Percentiles rank a stretch among this genome's conserved stretches.
Evolutionary conservation across 306 rosid species (phyloP).

Genomic region (Cicer chorassanicum): DNA sequence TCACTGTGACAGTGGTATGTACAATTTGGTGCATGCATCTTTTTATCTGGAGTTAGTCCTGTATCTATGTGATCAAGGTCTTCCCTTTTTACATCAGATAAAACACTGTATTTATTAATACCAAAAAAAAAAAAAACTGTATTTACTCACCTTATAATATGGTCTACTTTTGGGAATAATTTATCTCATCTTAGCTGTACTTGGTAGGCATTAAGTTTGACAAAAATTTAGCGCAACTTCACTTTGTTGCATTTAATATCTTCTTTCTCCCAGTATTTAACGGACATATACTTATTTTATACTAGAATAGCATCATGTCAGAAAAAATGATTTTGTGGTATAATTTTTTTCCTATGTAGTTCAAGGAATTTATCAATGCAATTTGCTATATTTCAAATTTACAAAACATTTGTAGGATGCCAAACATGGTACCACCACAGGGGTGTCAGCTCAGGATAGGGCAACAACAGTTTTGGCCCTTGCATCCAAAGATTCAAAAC

Average conservation of each 20-base stretch:
- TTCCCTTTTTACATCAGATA: constrained; percentile 40
- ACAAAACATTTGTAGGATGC: constrained; percentile 63
- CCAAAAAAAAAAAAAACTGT: too few relatives aligned
- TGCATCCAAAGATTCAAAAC: constrained; percentile 83
- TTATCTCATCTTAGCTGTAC: constrained; percentile 20
- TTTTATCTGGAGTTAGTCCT: constrained; percentile 37
- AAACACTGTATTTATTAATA: not conserved
- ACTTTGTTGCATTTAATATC: not conserved
- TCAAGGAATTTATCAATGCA: constrained; percentile 18
- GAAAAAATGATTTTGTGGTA: not conserved
- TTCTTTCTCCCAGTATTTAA: not conserved
- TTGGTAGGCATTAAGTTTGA: constrained; percentile 34
- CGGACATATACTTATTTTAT: constrained; percentile 23
- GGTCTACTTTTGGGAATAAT: constrained; percentile 17
- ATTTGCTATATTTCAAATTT: constrained; percentile 23
- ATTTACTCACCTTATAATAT: constrained; percentile 5
- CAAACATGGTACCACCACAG: constrained; percentile 84
- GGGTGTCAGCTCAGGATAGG: constrained; percentile 94
- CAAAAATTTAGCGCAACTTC: constrained; percentile 21
- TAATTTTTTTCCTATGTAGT: constrained; percentile 1
- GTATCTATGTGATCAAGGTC: constrained; percentile 47
- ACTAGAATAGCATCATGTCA: not conserved
- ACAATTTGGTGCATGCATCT: constrained; percentile 35
- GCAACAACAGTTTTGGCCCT: constrained; percentile 88
- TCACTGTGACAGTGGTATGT: constrained; percentile 90